Percentiles rank a stretch among this genome's conserved stretches.
Conservation (phyloP, 345 rosid genomes). For the Aurinia saxatilis region DNA sequence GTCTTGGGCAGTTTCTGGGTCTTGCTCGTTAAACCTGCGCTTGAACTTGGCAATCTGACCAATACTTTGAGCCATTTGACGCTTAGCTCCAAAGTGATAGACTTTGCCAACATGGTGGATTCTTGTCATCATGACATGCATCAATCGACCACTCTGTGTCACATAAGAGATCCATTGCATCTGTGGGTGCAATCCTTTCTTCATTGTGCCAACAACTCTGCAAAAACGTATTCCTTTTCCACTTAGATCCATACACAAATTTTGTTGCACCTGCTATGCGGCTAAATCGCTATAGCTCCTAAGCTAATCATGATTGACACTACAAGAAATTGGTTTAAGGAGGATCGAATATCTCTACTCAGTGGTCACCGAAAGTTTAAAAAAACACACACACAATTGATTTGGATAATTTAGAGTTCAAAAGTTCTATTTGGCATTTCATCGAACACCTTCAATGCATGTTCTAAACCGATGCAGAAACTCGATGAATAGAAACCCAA, state of each 20-base stretch:
- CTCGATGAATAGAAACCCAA: not conserved
- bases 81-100: conserved; percentile 77
- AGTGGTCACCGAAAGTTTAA: not conserved
- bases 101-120: conserved; percentile 79
- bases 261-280: not conserved
- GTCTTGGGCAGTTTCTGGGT: conserved; percentile 25
- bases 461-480: not conserved
- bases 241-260: not conserved
- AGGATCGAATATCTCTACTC: not conserved
- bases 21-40: conserved; percentile 65
- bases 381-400: not conserved
- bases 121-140: conserved; percentile 84
- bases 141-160: conserved; percentile 83
- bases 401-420: too few species aligned
- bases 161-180: conserved; percentile 96
- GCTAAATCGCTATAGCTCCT: not conserved
- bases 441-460: conserved; percentile 19
- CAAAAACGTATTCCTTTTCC: not conserved
- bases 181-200: conserved; percentile 95
- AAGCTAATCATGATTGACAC: not conserved
- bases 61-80: conserved; percentile 77
- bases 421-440: conserved; percentile 14
- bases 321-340: not conserved
- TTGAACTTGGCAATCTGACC: conserved; percentile 85
- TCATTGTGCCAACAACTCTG: conserved; percentile 41